Conservation (phyloP, 192 early-diverging fungal species). For the Rhizophlyctis rosea region DNA sequence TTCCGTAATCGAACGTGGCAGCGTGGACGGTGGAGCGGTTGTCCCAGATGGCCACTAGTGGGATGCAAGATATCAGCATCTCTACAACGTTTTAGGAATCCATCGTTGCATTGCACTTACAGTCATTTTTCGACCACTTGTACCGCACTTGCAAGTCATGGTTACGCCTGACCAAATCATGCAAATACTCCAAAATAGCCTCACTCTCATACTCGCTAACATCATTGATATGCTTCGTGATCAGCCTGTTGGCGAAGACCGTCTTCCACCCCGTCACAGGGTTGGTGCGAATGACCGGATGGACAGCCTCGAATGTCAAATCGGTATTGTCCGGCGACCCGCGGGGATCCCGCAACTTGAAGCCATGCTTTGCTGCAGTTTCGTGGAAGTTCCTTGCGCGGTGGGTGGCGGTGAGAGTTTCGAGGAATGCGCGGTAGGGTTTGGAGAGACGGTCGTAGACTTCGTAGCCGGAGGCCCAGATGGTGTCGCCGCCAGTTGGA, state of each 20-base stretch:
- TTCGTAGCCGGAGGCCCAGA: conserved; percentile 56
- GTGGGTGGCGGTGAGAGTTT: conserved; percentile 60
- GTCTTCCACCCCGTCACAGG: conserved; percentile 69
- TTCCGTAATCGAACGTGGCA: conserved; percentile 36
- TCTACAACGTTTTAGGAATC: no score
- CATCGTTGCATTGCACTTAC: no score
- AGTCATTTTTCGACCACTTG: conserved; percentile 39
- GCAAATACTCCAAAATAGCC: no score
- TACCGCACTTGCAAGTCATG: no score
- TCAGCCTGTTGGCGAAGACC: conserved; percentile 60
- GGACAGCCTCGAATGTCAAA: background rate
- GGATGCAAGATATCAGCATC: no score
- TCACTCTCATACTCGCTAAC: no score
- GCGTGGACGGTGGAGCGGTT: conserved; percentile 58
- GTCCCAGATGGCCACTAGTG: conserved; percentile 71
- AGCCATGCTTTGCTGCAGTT: no score
- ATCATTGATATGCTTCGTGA: conserved; percentile 58
- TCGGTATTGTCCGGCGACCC: no score
- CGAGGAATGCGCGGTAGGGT: conserved; percentile 50
- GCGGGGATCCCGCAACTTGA: no score
- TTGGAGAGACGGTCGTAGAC: conserved; percentile 62
- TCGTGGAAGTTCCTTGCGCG: no score
- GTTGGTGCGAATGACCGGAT: conserved; percentile 52
- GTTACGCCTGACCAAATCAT: no score
- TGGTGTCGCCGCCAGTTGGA: conserved; percentile 52